These are phyloP conservation scores for Amylostereum areolatum DNA, from an alignment of 1,284 basidiomycete genomes.

Conservation along the genomic window DNA sequence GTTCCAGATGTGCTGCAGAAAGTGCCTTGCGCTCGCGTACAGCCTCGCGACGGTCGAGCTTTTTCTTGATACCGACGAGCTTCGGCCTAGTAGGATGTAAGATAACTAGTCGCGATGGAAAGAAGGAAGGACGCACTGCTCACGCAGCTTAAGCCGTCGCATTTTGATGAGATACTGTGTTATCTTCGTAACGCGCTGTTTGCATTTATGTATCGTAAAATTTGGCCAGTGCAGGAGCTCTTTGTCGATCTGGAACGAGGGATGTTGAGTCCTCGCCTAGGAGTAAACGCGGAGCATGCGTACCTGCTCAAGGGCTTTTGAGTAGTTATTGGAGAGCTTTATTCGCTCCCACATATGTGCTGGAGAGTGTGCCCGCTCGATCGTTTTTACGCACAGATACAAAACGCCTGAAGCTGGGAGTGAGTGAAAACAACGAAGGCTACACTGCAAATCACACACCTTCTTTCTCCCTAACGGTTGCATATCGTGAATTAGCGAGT, in stretches of 20 bases:
- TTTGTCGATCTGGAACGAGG: slow-evolving; percentile 78
- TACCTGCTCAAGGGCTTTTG: slow-evolving; percentile 91
- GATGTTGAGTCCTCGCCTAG: not conserved
- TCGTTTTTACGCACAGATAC: slow-evolving; percentile 98
- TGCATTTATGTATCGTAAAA: slow-evolving; percentile 97
- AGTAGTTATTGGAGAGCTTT: slow-evolving; percentile 90
- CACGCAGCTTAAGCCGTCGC: slow-evolving; percentile 82
- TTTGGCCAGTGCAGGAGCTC: slow-evolving; percentile 98
- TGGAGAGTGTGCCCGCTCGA: slow-evolving; percentile 94
- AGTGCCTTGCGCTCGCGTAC: slow-evolving; percentile 94
- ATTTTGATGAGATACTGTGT: slow-evolving; percentile 99
- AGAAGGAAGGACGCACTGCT: slow-evolving; percentile 61
- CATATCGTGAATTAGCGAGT: slow-evolving; percentile 93
- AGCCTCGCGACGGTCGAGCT: slow-evolving; percentile 91
- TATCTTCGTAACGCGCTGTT: slow-evolving; percentile 98
- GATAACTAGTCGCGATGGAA: not conserved
- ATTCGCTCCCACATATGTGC: slow-evolving; percentile 97
- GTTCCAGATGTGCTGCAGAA: slow-evolving; percentile 90
- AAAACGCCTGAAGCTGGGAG: slow-evolving; percentile 70
- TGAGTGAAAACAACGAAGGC: too few species aligned
- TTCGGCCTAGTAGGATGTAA: slow-evolving; percentile 59
- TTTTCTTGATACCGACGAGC: slow-evolving; percentile 95
- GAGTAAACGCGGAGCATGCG: slow-evolving; percentile 11
- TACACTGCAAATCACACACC: slow-evolving; percentile 40
- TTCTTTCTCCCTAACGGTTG: slow-evolving; percentile 94